phyloP scores from a whole-genome alignment of 257 asterid species.

The Solanum piurae region DNA sequence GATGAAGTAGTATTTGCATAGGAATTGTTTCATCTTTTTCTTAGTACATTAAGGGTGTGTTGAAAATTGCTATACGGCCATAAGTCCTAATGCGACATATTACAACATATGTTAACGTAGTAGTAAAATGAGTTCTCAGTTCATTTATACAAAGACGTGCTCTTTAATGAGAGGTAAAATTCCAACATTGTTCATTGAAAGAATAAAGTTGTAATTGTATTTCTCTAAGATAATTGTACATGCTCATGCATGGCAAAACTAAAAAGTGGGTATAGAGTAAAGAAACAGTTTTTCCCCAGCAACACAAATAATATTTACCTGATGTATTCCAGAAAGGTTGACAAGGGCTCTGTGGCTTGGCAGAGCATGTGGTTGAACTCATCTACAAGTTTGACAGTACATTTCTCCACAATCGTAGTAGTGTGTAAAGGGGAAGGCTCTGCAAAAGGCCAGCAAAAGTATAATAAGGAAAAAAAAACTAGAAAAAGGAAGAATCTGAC shows the following conservation, averaged over 20 bases:
- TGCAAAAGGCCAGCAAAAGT: slow-evolving; percentile 14
- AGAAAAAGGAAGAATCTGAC: neutral
- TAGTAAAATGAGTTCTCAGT: neutral
- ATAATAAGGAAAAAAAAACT: neutral
- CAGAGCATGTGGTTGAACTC: slow-evolving; percentile 84
- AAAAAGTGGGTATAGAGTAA: neutral
- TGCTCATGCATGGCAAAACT: neutral
- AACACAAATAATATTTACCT: slow-evolving; percentile 34
- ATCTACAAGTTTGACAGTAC: slow-evolving; percentile 85
- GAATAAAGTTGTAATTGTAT: neutral
- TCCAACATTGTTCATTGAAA: neutral
- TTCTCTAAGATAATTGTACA: neutral
- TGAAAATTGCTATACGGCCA: neutral
- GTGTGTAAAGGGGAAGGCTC: slow-evolving; percentile 95
- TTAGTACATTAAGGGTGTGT: neutral
- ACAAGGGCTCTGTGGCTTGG: slow-evolving; percentile 90
- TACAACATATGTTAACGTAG: neutral
- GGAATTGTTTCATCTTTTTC: neutral
- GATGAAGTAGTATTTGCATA: neutral
- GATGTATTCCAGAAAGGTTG: slow-evolving; percentile 79
- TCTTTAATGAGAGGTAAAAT: neutral
- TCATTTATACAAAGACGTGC: neutral
- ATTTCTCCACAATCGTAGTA: slow-evolving; percentile 93
- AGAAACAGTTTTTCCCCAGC: neutral
- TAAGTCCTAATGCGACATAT: neutral